These are phyloP conservation scores for Fonsecaea nubica DNA, from an alignment of 2,329 filamentous ascomycete genomes.

Conservation along the genomic window DNA sequence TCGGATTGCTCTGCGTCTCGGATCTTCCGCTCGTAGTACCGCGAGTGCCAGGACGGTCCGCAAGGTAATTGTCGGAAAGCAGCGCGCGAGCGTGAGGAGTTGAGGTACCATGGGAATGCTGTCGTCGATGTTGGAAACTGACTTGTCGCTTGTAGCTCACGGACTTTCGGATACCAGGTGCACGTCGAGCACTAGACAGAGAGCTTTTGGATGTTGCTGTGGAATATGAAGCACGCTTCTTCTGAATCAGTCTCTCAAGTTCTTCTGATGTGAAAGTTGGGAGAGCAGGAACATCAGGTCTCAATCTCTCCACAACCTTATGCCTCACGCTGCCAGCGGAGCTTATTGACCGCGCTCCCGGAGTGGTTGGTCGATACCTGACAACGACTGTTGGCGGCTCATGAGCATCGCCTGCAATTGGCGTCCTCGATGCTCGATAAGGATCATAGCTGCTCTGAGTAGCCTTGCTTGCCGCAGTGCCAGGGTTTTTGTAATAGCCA, in stretches of 20 bases:
- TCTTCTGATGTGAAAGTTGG: conserved; percentile 35
- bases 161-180: conserved; percentile 49
- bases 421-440: conserved; percentile 72
- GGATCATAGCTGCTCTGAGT: conserved; percentile 77
- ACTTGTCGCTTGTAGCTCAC: conserved; percentile 66
- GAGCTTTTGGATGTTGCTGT: conserved; percentile 53
- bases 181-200: conserved; percentile 53
- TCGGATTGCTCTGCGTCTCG: conserved; percentile 47
- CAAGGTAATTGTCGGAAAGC: conserved; percentile 38
- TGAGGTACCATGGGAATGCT: conserved; percentile 42
- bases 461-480: conserved; percentile 51
- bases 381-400: conserved; percentile 73
- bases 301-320: conserved; percentile 18
- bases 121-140: conserved; percentile 65
- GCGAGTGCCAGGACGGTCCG: conserved; percentile 42
- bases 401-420: conserved; percentile 57
- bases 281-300: conserved; percentile 32
- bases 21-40: conserved; percentile 33
- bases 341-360: conserved; percentile 47
- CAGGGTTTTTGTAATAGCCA: conserved; percentile 58
- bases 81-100: conserved; percentile 31
- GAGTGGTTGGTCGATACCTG: conserved; percentile 58
- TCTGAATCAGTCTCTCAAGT: conserved; percentile 32
- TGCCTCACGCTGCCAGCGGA: conserved; percentile 30
- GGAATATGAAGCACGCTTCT: conserved; percentile 36